phyloP scores from a whole-genome alignment of 2,329 filamentous ascomycete genomes.

The Ascochyta pisi region DNA sequence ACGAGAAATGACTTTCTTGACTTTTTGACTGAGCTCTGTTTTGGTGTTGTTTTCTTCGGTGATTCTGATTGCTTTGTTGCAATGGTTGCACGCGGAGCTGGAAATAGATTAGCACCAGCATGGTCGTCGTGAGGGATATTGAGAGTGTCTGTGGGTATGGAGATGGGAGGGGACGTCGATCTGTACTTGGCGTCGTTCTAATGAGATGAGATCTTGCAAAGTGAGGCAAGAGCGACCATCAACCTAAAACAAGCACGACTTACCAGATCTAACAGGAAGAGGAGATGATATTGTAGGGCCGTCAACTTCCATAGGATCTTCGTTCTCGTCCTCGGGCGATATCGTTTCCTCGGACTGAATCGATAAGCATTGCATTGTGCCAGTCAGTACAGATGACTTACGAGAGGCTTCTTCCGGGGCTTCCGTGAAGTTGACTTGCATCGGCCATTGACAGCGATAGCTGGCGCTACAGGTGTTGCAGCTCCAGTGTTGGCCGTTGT shows the following conservation, averaged over 20 bases:
- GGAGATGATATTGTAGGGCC: constrained; percentile 25
- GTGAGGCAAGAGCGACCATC: background rate
- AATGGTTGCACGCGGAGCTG: constrained; percentile 22
- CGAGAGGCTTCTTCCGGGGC: constrained; percentile 40
- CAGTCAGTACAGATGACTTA: constrained; percentile 23
- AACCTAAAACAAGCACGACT: constrained; percentile 20
- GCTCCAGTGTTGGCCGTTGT: constrained; percentile 10
- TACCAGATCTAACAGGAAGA: constrained; percentile 37
- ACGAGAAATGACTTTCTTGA: constrained; percentile 35
- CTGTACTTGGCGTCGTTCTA: background rate
- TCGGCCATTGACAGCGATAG: constrained; percentile 25
- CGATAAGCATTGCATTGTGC: constrained; percentile 8
- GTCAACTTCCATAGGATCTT: constrained; percentile 33
- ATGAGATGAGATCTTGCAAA: background rate
- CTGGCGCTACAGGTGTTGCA: constrained; percentile 21
- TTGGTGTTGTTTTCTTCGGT: constrained; percentile 33
- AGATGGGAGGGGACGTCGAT: too few relatives aligned
- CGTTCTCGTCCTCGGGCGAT: constrained; percentile 39
- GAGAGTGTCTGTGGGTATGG: background rate
- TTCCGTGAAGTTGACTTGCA: constrained; percentile 37
- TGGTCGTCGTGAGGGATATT: background rate
- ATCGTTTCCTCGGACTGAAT: constrained; percentile 38
- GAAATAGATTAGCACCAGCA: background rate
- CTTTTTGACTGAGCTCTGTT: constrained; percentile 29
- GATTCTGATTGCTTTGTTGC: constrained; percentile 18